phyloP scores from a whole-genome alignment of 495 filamentous ascomycete species.

The Darksidea phi region DNA sequence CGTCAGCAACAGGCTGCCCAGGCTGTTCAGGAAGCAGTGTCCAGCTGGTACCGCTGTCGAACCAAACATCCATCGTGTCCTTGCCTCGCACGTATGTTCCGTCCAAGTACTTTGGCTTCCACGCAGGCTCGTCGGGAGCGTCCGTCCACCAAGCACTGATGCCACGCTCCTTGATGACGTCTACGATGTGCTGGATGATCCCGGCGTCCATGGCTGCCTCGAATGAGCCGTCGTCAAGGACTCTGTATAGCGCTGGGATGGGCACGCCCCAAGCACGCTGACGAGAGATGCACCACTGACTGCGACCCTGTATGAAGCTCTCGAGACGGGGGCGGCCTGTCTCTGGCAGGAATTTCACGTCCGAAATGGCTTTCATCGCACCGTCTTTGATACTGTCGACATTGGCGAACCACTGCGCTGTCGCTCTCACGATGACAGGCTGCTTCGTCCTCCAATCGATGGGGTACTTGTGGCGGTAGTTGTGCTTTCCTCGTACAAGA shows the following conservation, averaged over 20 bases:
- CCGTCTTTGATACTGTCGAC: constrained; percentile 73
- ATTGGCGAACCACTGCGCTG: constrained; percentile 96
- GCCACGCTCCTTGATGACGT: constrained; percentile 70
- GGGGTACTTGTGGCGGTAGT: constrained; percentile 86
- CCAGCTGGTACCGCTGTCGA: constrained; percentile 97
- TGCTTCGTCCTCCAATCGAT: constrained; percentile 96
- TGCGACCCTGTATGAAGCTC: constrained; percentile 81
- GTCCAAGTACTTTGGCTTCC: constrained; percentile 62
- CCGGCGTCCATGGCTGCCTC: constrained; percentile 73
- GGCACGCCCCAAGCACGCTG: constrained; percentile 96
- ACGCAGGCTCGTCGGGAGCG: constrained; percentile 64
- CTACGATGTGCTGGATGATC: constrained; percentile 81
- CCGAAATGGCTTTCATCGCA: constrained; percentile 64
- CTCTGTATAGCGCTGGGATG: constrained; percentile 84
- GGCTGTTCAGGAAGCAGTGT: constrained; percentile 51
- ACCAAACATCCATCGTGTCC: constrained; percentile 99
- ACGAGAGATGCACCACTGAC: constrained; percentile 98
- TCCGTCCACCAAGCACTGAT: constrained; percentile 95
- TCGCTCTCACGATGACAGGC: constrained; percentile 86
- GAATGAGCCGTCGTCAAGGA: constrained; percentile 48
- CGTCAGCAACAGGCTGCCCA: constrained; percentile 64
- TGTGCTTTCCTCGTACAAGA: constrained; percentile 63
- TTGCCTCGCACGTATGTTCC: constrained; percentile 66
- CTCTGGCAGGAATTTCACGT: constrained; percentile 76
- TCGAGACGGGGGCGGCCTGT: constrained; percentile 68